These are phyloP conservation scores for Cryptococcus jaspeensis DNA, from an alignment of 1,284 basidiomycete species.

Conservation along the genomic window DNA sequence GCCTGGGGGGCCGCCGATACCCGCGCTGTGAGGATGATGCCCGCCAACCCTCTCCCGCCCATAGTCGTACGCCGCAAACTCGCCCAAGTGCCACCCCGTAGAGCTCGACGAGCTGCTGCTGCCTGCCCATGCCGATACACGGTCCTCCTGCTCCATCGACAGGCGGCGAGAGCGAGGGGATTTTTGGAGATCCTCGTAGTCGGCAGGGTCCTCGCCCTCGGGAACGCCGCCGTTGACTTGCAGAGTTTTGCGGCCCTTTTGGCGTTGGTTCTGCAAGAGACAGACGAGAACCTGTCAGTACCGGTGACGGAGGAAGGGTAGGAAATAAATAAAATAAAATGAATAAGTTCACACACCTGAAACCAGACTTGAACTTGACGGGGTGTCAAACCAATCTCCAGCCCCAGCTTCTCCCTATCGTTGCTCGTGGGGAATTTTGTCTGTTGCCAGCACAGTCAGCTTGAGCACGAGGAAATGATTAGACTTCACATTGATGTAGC, in stretches of 20 bases:
- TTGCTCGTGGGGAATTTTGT: constrained; percentile 42
- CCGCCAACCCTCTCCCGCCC: too few relatives aligned
- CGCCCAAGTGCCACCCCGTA: background rate
- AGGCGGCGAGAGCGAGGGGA: constrained; percentile 27
- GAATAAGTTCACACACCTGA: constrained; percentile 37
- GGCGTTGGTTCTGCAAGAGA: constrained; percentile 44
- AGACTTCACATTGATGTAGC: constrained; percentile 3
- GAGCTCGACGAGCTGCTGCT: background rate
- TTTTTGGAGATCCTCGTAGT: constrained; percentile 30
- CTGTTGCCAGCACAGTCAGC: constrained; percentile 16
- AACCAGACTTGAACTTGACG: constrained; percentile 52
- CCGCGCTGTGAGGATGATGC: too few relatives aligned
- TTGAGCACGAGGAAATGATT: background rate
- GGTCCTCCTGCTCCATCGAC: constrained; percentile 13
- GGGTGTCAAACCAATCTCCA: constrained; percentile 38
- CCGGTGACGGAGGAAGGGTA: background rate
- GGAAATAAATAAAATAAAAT: background rate
- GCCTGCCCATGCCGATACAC: constrained; percentile 15
- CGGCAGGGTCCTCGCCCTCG: constrained; percentile 28
- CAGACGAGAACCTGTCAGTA: background rate
- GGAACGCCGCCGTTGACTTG: constrained; percentile 23
- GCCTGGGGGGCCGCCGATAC: too few relatives aligned
- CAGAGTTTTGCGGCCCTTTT: constrained; percentile 37
- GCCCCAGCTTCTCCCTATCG: constrained; percentile 38
- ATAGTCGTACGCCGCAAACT: background rate